Evolutionary conservation across 2,329 filamentous ascomycete species (phyloP).

Genomic region (Colletotrichum cordylinicola): DNA sequence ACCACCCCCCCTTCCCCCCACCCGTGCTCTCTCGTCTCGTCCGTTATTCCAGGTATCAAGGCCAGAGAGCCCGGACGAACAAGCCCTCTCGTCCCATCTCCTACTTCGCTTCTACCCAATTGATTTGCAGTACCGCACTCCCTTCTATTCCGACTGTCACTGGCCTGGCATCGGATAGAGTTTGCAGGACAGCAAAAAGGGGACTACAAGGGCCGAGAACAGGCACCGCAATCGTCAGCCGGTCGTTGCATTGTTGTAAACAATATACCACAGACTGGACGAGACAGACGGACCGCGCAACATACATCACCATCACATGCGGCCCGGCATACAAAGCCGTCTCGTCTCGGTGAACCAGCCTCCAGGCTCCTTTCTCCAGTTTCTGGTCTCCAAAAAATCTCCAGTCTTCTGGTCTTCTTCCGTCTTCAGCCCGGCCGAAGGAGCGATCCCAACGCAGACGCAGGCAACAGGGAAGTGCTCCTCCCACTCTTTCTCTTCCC

Average conservation of each 20-base stretch:
- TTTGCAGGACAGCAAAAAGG: background rate
- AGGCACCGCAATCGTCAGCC: background rate
- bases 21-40: background rate
- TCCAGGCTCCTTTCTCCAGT: background rate
- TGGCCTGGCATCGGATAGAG: constrained; percentile 13
- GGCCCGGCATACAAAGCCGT: background rate
- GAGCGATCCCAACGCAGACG: background rate
- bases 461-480: background rate
- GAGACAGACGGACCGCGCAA: constrained; percentile 3
- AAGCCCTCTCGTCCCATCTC: constrained; percentile 14
- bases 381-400: background rate
- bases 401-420: background rate
- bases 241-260: background rate
- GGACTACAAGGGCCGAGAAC: background rate
- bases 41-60: constrained; percentile 9
- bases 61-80: constrained; percentile 16
- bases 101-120: constrained; percentile 1
- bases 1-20: background rate
- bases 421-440: background rate
- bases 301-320: background rate
- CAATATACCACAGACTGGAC: constrained; percentile 11
- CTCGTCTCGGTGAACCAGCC: background rate
- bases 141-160: background rate
- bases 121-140: background rate
- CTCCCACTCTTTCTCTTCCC: background rate